Evolutionary conservation across 2,329 filamentous ascomycete genomes (phyloP), one percentile per base, ranked within the genome.

Genomic region (Geosmithia morbida): DNA sequence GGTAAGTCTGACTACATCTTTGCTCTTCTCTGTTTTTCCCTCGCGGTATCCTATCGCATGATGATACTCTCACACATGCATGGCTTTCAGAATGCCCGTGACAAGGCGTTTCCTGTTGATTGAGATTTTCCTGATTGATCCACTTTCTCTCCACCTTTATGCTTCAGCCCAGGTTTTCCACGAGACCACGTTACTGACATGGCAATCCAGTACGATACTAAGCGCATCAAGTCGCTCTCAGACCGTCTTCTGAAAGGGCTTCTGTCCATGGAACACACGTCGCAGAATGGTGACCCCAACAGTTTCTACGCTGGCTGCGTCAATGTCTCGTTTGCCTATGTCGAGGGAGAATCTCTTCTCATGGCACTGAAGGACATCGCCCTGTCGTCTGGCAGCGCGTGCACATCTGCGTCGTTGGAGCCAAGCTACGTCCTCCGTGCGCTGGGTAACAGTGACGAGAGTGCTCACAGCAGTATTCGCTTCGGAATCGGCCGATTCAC

Each of bases 331-430:
- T 98, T 98, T 60, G 90, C 92, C 33, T 98, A 98, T 59, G 88
- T 98, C 4, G 92, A 98, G 67, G 92, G 92, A 55, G 92, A 98
- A 67, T 97, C 92, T 2, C 81, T 98, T 1, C 75, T 98, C 52
- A 98, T 98, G 92, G 92, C 92, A 0, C 70, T 98, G 43, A 98
- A 98, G 68, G 92, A 98, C 56, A 96, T 98, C 65, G 92, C 92
- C 0, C 71, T 98, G 37, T 97, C 90, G 7, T 98, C 92, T 0
- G 92, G 92, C 49, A 96, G 88, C 59, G 92, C 92, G 6, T 98
- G 92, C 68, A 98, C 92, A 2, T 97, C 90, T 4, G 92, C 92
- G 0, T 98, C 92, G 1, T 71, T 98, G 33, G 92, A 98, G 65
- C 92, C 92, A 16, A 94, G 87, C 63, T 98, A 98, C 63, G 92